Base-by-base conservation (phyloP, 208 protist genomes). In the Herpetomonas tarakana region DNA sequence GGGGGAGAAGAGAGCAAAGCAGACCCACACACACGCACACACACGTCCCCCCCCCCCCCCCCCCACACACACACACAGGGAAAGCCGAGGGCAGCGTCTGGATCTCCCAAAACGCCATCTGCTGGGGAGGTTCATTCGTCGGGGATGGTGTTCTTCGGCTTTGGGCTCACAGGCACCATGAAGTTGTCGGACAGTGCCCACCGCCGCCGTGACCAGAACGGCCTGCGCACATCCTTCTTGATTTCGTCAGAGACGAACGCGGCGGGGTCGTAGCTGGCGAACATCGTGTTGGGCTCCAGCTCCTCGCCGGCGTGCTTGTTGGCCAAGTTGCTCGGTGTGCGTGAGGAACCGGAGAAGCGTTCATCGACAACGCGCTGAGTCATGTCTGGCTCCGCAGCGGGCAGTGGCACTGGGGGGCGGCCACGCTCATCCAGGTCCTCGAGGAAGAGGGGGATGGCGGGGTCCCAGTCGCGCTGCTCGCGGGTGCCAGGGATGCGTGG, bases 91-190 rank as follows among this genome's bases (percentile, higher is more conserved):
- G 25, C 3, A 31, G 12, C 24, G 12, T 35, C 30, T 59, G 7
- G 9, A 1, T 58, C 18, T 58, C 35, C 22, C 22, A 25, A 30
- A 58, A 19, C 28, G 7, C 24, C 44, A 11, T 31, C 39, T 58
- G 24, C 7, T 24, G 0, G 3, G 16, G 25, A 9, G 9, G 24
- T 1, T 62, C 80, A 94, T 59, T 94, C 88, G 53, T 91, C 85
- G 57, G 79, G 83, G 61, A 94, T 94, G 41, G 88, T 94, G 68
- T 94, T 94, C 74, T 92, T 94, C 29, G 84, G 61, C 69, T 91
- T 88, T 0, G 83, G 82, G 54, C 76, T 87, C 61, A 86, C 76
- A 16, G 84, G 83, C 50, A 94, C 83, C 65, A 94, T 81, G 50
- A 94, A 94, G 38, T 83, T 86, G 57, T 92, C 85, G n/a, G 68